phyloP scores from a whole-genome alignment of 148 eudicot species.

The Bassia scoparia region DNA sequence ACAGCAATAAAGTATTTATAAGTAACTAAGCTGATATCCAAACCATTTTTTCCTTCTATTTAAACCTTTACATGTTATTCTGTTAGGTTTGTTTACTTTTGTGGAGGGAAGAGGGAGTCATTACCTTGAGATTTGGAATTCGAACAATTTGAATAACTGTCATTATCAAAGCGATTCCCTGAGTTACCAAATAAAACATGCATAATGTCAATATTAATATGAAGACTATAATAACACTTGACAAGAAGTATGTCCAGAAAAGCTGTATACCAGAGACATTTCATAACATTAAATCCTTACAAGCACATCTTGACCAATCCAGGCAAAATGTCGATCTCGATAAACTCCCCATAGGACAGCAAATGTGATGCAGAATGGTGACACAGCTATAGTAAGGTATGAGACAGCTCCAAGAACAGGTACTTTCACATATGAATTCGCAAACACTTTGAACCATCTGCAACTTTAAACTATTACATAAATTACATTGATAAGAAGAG shows the following conservation, averaged over 20 bases:
- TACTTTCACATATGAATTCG: slow-evolving; percentile 56
- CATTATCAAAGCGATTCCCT: slow-evolving; percentile 81
- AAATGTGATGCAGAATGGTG: slow-evolving; percentile 80
- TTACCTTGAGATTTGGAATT: slow-evolving; percentile 91
- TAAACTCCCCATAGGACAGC: slow-evolving; percentile 69
- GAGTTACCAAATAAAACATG: slow-evolving; percentile 14
- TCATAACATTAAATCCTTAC: slow-evolving; percentile 41
- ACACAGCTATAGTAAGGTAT: slow-evolving; percentile 66
- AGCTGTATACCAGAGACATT: background rate
- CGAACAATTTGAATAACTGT: slow-evolving; percentile 79
- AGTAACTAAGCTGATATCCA: background rate
- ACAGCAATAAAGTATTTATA: background rate
- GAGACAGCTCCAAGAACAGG: slow-evolving; percentile 78
- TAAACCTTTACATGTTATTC: too few relatives aligned
- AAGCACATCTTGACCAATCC: slow-evolving; percentile 95
- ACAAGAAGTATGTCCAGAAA: background rate
- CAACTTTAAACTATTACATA: slow-evolving; percentile 10
- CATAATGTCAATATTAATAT: too few relatives aligned
- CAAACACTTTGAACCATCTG: slow-evolving; percentile 63
- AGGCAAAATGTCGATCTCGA: slow-evolving; percentile 52
- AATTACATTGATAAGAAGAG: background rate
- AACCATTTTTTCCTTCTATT: background rate
- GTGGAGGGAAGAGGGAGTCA: background rate
- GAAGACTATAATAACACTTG: background rate
- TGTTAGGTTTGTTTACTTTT: too few relatives aligned